Conservation (phyloP, 2,329 filamentous ascomycete genomes). For the Dendryphion nanum region DNA sequence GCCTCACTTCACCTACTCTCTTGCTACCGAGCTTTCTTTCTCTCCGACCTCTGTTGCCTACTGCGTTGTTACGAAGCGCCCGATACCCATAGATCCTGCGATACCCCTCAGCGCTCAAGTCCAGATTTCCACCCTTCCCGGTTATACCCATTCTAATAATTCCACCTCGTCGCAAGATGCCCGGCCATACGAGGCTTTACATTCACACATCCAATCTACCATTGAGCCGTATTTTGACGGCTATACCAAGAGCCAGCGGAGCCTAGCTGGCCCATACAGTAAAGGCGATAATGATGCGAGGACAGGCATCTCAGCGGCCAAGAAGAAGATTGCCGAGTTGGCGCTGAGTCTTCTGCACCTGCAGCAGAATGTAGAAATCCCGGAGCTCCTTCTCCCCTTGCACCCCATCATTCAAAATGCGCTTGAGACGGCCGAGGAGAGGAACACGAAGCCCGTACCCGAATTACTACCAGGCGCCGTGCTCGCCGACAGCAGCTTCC, state of each 20-base stretch:
- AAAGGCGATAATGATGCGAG: slow-evolving; percentile 85
- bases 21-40: slow-evolving; percentile 79
- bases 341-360: slow-evolving; percentile 87
- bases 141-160: slow-evolving; percentile 68
- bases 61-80: slow-evolving; percentile 85
- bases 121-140: slow-evolving; percentile 88
- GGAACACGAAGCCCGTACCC: slow-evolving; percentile 67
- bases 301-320: slow-evolving; percentile 93
- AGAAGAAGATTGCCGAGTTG: slow-evolving; percentile 93
- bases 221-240: slow-evolving; percentile 97
- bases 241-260: slow-evolving; percentile 68
- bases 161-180: slow-evolving; percentile 68
- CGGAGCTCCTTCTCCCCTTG: slow-evolving; percentile 81
- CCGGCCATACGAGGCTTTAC: slow-evolving; percentile 88
- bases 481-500: slow-evolving; percentile 85
- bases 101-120: slow-evolving; percentile 84
- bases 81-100: slow-evolving; percentile 79
- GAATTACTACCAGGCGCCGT: slow-evolving; percentile 74
- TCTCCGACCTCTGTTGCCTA: slow-evolving; percentile 79
- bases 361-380: slow-evolving; percentile 97
- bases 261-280: slow-evolving; percentile 53
- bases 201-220: slow-evolving; percentile 87
- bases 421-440: slow-evolving; percentile 71
- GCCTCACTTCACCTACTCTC: slow-evolving; percentile 67
- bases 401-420: slow-evolving; percentile 86